Evolutionary conservation across 2,329 filamentous ascomycete species (phyloP).

Genomic region (Eurotiales sp.): DNA sequence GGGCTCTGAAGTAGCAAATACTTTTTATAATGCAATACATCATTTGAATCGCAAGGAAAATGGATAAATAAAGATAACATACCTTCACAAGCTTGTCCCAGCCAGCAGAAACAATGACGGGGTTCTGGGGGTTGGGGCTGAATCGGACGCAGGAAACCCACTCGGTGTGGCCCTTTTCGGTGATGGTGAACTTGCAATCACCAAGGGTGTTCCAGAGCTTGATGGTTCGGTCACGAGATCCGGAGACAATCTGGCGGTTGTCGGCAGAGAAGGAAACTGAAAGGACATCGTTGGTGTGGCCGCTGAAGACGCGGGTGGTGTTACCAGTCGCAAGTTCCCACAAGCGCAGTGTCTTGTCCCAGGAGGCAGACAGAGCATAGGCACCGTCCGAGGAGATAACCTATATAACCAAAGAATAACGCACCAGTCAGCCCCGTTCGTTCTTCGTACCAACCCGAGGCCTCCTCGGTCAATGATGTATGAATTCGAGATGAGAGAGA

Average conservation of each 20-base stretch:
- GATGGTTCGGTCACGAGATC: conserved; percentile 96
- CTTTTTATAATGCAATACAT: conserved; percentile 88
- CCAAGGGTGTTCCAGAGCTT: conserved; percentile 99
- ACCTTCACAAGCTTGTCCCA: conserved; percentile 99
- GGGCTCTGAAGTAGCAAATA: conserved; percentile 99
- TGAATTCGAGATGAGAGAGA: conserved; percentile 33
- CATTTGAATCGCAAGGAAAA: conserved; percentile 56
- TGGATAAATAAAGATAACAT: conserved; percentile 44
- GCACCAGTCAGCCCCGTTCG: conserved; percentile 23
- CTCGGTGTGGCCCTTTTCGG: conserved; percentile 99
- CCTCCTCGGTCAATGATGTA: conserved; percentile 5
- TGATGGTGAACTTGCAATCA: conserved; percentile 99
- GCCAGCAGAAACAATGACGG: conserved; percentile 95
- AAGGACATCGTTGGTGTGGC: conserved; percentile 98
- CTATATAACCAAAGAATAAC: conserved; percentile 48
- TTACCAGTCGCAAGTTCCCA: conserved; percentile 98
- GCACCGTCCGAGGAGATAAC: conserved; percentile 99
- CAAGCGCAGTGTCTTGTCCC: conserved; percentile 99
- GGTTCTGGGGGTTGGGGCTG: conserved; percentile 99
- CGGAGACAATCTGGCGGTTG: conserved; percentile 99
- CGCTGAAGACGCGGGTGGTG: conserved; percentile 97
- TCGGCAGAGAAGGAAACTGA: conserved; percentile 99
- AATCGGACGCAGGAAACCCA: conserved; percentile 99
- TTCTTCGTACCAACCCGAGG: neutral
- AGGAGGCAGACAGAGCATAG: conserved; percentile 97